Evolutionary conservation across 2,329 filamentous ascomycete species (phyloP), one percentile per base, ranked within the genome.

Genomic region (Teratosphaeria nubilosa): DNA sequence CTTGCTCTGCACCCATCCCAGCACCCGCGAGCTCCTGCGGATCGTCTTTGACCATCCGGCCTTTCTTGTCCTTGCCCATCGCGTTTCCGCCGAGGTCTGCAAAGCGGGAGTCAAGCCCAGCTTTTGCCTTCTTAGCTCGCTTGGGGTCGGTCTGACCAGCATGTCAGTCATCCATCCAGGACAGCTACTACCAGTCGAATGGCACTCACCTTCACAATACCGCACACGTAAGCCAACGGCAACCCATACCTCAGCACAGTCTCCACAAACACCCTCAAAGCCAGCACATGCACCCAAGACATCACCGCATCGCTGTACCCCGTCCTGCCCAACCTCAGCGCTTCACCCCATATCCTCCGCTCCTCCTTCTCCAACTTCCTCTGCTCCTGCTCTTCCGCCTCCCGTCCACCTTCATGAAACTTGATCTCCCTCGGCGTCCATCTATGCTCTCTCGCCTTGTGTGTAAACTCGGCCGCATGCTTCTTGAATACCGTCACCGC

Each of bases 341-440:
- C 91, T 76, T 99, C 92, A 11, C 90, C 91, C 85, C 91, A 96
- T 2, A 96, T 81, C 76, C 94, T 95, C 74, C 87, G 84, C 77
- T 96, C 91, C 71, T 97, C 91, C 64, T 85, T 86, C 59, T 84
- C 82, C 54, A 95, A 83, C 60, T 86, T 85, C 66, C 92, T 88
- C 31, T 96, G 80, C 77, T 99, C 92, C 67, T 85, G 86, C 70
- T 87, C 84, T 75, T 99, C 94, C 70, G 91, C 88, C 72, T 96
- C 91, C 69, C 84, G 86, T 13, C 91, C 91, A 25, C 91, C 92
- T 71, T 95, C 88, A 57, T 91, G 87, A 72, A 95, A 90, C 75
- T 91, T 94, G 79, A 91, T 96, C 69, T 96, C 92, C 60, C 94
- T 84, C 1, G 94, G 94, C 48, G 90, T 92, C 90, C 92, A 99